Evolutionary conservation across 176 grass and related monocot species (phyloP).

Genomic region (Eleusine indica): DNA sequence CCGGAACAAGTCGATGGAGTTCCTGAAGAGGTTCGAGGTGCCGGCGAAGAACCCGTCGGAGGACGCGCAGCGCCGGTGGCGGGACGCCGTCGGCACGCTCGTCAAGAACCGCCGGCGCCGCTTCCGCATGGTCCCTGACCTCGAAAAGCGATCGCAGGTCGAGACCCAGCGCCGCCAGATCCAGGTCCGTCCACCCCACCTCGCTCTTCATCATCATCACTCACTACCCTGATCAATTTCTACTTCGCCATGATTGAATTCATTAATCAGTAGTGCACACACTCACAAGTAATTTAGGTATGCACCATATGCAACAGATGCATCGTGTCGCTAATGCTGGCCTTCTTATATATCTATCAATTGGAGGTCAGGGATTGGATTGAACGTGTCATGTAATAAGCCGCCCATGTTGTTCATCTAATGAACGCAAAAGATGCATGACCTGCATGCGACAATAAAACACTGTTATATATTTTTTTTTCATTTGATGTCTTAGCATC

Average conservation of each 20-base stretch:
- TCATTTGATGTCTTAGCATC: not conserved
- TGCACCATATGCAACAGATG: not conserved
- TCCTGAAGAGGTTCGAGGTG: slow-evolving; percentile 76
- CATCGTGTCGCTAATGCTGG: not conserved
- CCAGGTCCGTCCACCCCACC: slow-evolving; percentile 48
- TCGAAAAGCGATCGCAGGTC: slow-evolving; percentile 60
- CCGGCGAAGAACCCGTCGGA: slow-evolving; percentile 82
- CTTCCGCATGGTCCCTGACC: slow-evolving; percentile 89
- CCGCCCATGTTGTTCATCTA: not conserved
- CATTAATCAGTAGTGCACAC: not conserved
- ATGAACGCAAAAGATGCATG: not conserved
- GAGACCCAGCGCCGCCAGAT: slow-evolving; percentile 76
- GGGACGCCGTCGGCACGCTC: slow-evolving; percentile 71
- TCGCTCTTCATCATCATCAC: too few relatives aligned
- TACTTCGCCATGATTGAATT: not conserved
- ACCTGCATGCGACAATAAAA: not conserved
- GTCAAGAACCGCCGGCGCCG: slow-evolving; percentile 81
- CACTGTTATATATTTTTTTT: not conserved
- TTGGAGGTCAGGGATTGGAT: not conserved
- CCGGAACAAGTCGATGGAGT: slow-evolving; percentile 64
- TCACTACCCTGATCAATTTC: not conserved
- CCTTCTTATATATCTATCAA: not conserved
- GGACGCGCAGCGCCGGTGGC: slow-evolving; percentile 87
- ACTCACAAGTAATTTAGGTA: not conserved
- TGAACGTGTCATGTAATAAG: not conserved